Percentiles rank a stretch among this genome's conserved stretches.
phyloP scores from a whole-genome alignment of 306 rosid genomes.

The Malus sieversii region DNA sequence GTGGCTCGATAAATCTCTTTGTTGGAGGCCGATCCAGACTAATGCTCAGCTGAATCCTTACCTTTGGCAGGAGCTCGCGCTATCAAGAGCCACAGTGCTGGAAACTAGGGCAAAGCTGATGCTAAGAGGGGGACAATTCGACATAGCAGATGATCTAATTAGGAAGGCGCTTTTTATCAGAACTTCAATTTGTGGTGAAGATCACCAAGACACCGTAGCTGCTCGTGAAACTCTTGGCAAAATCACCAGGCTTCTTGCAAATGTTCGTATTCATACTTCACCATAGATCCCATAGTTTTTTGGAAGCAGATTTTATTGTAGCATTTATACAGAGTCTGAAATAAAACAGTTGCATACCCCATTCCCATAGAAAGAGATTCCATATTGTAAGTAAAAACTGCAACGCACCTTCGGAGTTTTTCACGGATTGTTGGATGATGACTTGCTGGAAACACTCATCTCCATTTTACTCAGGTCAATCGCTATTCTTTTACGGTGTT shows the following conservation, averaged over 20 bases:
- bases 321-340: conserved; percentile 39
- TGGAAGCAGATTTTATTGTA: conserved; percentile 35
- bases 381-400: conserved; percentile 26
- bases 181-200: conserved; percentile 77
- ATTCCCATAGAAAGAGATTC: conserved; percentile 19
- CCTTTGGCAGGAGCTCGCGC: conserved; percentile 84
- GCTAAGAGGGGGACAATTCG: conserved; percentile 85
- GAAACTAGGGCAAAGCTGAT: conserved; percentile 83
- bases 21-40: conserved; percentile 74
- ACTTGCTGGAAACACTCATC: conserved; percentile 7
- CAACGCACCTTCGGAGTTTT: conserved; percentile 28
- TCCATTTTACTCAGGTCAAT: too few relatives aligned
- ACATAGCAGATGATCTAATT: conserved; percentile 69
- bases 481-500: too few relatives aligned
- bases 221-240: conserved; percentile 75
- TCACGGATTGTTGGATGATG: conserved; percentile 46
- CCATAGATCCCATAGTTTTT: conserved; percentile 40
- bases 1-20: conserved; percentile 72
- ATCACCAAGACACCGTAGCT: conserved; percentile 68
- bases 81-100: conserved; percentile 67
- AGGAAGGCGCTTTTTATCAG: conserved; percentile 76
- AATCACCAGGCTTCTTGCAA: conserved; percentile 72
- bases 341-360: conserved; percentile 43
- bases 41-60: conserved; percentile 78
- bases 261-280: conserved; percentile 53